phyloP scores from a whole-genome alignment of 176 grass and related monocot species.

The Aegilops longissima region DNA sequence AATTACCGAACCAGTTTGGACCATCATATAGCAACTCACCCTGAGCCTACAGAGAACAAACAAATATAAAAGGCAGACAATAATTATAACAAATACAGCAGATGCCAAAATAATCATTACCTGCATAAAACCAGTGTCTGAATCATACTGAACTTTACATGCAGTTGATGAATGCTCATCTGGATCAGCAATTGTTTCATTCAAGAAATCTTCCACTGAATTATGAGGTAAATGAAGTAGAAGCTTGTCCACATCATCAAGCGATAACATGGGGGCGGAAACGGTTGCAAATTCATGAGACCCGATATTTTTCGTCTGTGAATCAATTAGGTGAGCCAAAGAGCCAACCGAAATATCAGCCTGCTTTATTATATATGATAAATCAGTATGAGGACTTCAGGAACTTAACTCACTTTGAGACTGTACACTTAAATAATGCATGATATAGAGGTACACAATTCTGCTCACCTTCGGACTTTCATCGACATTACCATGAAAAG shows the following conservation, averaged over 20 bases:
- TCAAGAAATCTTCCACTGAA: slow-evolving; percentile 43
- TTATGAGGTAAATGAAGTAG: slow-evolving; percentile 17
- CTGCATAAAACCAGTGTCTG: slow-evolving; percentile 27
- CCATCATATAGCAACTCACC: slow-evolving; percentile 22
- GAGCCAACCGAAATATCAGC: slow-evolving; percentile 14
- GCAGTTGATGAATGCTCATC: slow-evolving; percentile 50
- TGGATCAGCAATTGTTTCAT: slow-evolving; percentile 34
- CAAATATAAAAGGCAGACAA: slow-evolving; percentile 7
- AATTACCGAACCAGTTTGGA: slow-evolving; percentile 9
- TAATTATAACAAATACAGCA: not conserved
- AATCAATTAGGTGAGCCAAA: not conserved
- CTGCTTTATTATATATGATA: slow-evolving; percentile 36
- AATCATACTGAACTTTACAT: slow-evolving; percentile 51
- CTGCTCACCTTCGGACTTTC: slow-evolving; percentile 42
- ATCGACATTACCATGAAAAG: slow-evolving; percentile 19
- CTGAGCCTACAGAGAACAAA: slow-evolving; percentile 22
- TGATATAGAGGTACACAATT: not conserved
- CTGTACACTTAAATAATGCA: not conserved
- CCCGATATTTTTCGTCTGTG: not conserved
- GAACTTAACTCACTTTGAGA: not conserved
- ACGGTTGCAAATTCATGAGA: not conserved
- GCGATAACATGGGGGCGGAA: slow-evolving; percentile 7
- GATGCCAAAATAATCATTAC: slow-evolving; percentile 14
- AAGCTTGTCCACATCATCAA: slow-evolving; percentile 6
- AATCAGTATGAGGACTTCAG: not conserved